phyloP scores from a whole-genome alignment of 352 stramenopile species.

The Poterioochromonas sp. region DNA sequence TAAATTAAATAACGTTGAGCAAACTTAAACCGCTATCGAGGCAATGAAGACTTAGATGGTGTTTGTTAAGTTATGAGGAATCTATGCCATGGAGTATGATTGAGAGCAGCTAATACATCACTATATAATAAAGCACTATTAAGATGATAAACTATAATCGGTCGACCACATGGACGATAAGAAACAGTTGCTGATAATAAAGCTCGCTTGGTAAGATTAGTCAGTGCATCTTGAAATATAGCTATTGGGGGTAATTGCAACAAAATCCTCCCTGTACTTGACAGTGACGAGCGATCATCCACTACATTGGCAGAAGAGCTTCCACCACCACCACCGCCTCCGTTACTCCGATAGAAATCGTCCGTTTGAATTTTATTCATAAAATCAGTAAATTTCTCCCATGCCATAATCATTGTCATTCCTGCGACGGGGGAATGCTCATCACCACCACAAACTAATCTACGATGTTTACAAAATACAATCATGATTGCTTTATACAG shows the following conservation, averaged over 20 bases:
- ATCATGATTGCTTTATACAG: constrained; percentile 27
- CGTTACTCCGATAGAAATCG: neutral
- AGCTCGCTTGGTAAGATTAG: neutral
- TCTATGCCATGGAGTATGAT: neutral
- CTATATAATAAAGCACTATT: neutral
- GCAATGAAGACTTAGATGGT: neutral
- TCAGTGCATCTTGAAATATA: constrained; percentile 4
- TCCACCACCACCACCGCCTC: neutral
- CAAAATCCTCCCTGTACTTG: too few species aligned
- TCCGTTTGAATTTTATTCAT: constrained; percentile 19
- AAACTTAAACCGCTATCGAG: neutral
- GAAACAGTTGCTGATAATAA: neutral
- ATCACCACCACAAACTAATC: neutral
- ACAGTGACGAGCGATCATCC: neutral
- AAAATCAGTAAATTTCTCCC: constrained; percentile 3
- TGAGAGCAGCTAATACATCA: constrained; percentile 7
- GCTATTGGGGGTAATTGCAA: neutral
- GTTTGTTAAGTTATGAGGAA: neutral
- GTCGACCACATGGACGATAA: neutral
- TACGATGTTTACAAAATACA: constrained; percentile 3
- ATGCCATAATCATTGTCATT: neutral
- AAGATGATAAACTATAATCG: neutral
- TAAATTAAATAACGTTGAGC: neutral
- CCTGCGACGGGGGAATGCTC: neutral
- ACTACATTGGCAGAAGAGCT: neutral